Evolutionary conservation across 768 basidiomycete genomes (phyloP), one percentile per base, ranked within the genome.

Genomic region (Hydnum rufescens): DNA sequence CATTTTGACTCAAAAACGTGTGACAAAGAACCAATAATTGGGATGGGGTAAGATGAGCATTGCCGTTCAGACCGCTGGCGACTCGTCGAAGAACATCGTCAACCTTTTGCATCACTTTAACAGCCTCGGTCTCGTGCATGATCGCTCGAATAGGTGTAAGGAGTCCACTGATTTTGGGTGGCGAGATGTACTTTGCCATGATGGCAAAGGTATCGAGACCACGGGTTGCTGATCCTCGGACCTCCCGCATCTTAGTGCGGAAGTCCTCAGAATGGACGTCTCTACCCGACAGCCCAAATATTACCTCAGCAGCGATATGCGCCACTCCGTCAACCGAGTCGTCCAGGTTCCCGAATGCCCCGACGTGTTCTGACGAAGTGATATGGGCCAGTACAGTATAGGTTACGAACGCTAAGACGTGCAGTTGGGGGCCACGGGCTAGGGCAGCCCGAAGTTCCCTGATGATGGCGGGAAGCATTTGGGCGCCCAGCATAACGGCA

Each of bases 181-280:
- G 85, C 0, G 84, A 81, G 55, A 92, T 75, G 58, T 75, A 70
- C 56, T 79, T 80, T 5, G 93, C 82, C 30, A 86, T 66, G 53
- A 89, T 74, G 13, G 78, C 75, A 60, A 95, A 88, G 0, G 84
- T 79, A 61, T 97, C 89, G 30, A 93, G 67, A 2, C 82, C 88
- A 61, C 78, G 78, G n/a, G 85, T 76, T 2, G 79, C 73, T 25
- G 87, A 88, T 5, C 77, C 74, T 30, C 78, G 74, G 28, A 92
- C 93, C 67, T 99, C 93, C 22, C 83, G 75, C 77, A 89, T 84
- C 65, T 85, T 90, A 18, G 89, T 90, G 67, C 80, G 87, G 76
- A 93, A 96, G 25, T 81, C 92, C 58, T 90, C 88, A 2, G 80
- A 71, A 53, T 79, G 76, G 0, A 84, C 79, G 59, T 96, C 87